Percentiles rank a stretch among this genome's conserved stretches.
Evolutionary conservation across 2,329 filamentous ascomycete genomes (phyloP).

Genomic region (Stemphylium lycopersici): DNA sequence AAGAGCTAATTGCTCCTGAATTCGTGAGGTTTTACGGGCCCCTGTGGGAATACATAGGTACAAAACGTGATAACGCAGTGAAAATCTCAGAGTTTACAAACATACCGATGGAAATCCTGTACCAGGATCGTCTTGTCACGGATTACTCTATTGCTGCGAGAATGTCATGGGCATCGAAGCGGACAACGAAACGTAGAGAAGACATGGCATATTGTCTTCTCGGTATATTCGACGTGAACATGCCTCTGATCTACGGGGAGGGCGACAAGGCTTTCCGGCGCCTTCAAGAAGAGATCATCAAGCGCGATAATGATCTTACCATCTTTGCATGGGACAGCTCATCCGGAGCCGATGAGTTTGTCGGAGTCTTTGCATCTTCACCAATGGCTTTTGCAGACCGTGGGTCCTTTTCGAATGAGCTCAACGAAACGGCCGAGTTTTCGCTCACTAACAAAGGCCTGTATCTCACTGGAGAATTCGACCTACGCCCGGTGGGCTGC

Average conservation of each 20-base stretch:
- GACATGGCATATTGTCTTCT: conserved; percentile 23
- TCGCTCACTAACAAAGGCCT: too few species aligned
- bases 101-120: too few species aligned
- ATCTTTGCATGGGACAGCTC: conserved; percentile 14
- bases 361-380: too few species aligned
- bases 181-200: conserved; percentile 26
- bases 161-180: conserved; percentile 25
- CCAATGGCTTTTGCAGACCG: too few species aligned
- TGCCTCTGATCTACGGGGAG: conserved; percentile 40
- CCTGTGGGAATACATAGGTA: too few species aligned
- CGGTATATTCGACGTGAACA: conserved; percentile 26
- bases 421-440: too few species aligned
- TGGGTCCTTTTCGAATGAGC: too few species aligned
- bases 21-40: conserved; percentile 11
- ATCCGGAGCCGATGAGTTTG: too few species aligned
- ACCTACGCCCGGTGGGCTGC: too few species aligned
- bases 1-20: conserved; percentile 20
- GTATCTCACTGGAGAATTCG: too few species aligned
- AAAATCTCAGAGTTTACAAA: neutral
- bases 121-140: too few species aligned
- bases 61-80: too few species aligned
- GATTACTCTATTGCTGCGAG: conserved; percentile 13
- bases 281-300: conserved; percentile 14
- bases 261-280: conserved; percentile 17
- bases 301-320: conserved; percentile 7